Evolutionary conservation across 495 filamentous ascomycete species (phyloP).

Genomic region (Hypoxylon subgilvum): DNA sequence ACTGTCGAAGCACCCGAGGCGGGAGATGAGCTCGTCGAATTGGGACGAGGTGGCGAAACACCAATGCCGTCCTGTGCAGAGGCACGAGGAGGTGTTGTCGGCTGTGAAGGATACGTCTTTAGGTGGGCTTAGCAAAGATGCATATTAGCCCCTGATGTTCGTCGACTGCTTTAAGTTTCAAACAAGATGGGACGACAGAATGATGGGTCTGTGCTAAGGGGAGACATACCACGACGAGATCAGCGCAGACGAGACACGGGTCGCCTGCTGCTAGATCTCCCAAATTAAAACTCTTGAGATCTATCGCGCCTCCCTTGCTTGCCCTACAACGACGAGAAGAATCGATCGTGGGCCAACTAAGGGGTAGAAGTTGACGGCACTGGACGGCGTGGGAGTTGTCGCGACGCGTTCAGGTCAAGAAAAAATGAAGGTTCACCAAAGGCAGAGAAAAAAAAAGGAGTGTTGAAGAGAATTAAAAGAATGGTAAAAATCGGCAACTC

Average conservation of each 20-base stretch:
- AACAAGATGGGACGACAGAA: slow-evolving; percentile 9
- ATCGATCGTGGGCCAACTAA: slow-evolving; percentile 32
- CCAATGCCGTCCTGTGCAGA: slow-evolving; percentile 56
- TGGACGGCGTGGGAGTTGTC: slow-evolving; percentile 33
- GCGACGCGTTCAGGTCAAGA: slow-evolving; percentile 49
- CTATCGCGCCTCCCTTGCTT: slow-evolving; percentile 28
- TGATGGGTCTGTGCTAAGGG: slow-evolving; percentile 5
- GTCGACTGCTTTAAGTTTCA: slow-evolving; percentile 5
- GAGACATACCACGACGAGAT: slow-evolving; percentile 55
- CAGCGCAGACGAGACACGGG: slow-evolving; percentile 60
- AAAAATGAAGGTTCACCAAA: slow-evolving; percentile 20
- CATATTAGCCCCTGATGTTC: slow-evolving; percentile 14
- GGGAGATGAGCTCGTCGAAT: slow-evolving; percentile 48
- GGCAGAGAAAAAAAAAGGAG: slow-evolving; percentile 21
- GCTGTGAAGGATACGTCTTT: slow-evolving; percentile 60
- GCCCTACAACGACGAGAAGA: slow-evolving; percentile 23
- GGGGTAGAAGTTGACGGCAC: slow-evolving; percentile 26
- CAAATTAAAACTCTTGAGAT: slow-evolving; percentile 38
- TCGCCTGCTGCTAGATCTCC: slow-evolving; percentile 62
- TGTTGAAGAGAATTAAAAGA: slow-evolving; percentile 35
- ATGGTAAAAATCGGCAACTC: slow-evolving; percentile 44
- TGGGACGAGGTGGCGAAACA: slow-evolving; percentile 37
- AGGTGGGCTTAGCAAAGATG: slow-evolving; percentile 30
- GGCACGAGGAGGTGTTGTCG: slow-evolving; percentile 60
- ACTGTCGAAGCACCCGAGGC: slow-evolving; percentile 61